Percentiles rank a stretch among this genome's conserved stretches.
Conservation (phyloP, 192 early-diverging fungal genomes). For the Gonapodya sp. region DNA sequence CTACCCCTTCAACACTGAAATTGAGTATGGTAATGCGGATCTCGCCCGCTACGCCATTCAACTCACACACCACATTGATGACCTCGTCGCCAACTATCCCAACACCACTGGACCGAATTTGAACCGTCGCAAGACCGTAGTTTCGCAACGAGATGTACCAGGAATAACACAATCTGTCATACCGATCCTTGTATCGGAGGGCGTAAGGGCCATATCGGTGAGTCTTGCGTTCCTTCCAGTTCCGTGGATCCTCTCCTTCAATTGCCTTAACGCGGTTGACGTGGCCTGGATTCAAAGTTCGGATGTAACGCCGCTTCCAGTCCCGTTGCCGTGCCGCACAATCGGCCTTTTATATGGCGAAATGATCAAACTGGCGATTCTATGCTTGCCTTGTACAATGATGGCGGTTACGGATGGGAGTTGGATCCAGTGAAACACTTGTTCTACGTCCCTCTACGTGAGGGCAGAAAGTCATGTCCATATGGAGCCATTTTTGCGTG, state of each 20-base stretch:
- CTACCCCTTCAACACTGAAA: conserved; percentile 7
- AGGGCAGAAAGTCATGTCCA: neutral
- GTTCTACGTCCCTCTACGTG: neutral
- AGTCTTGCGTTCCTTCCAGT: no score
- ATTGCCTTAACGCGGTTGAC: no score
- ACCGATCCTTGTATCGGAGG: neutral
- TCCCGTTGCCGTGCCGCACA: conserved; percentile 6
- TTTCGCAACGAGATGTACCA: neutral
- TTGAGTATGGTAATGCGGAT: neutral
- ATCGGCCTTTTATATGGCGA: conserved; percentile 2
- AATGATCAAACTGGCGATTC: neutral
- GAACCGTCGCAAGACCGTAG: neutral
- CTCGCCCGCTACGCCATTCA: conserved; percentile 1
- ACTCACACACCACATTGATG: neutral
- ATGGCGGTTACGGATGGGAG: conserved; percentile 10
- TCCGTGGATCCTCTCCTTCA: no score
- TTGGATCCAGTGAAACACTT: neutral
- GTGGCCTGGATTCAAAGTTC: no score
- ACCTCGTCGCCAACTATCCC: conserved; percentile 6
- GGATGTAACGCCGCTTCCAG: neutral
- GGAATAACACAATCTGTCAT: neutral
- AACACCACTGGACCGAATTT: neutral
- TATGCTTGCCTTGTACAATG: conserved; percentile 4
- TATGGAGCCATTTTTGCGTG: neutral
- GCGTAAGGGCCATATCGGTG: neutral